A percentile compares a stretch with the other conserved stretches of the same genome.
Evolutionary conservation across 2,329 filamentous ascomycete species (phyloP).

Genomic region (Colletotrichum spinosum): DNA sequence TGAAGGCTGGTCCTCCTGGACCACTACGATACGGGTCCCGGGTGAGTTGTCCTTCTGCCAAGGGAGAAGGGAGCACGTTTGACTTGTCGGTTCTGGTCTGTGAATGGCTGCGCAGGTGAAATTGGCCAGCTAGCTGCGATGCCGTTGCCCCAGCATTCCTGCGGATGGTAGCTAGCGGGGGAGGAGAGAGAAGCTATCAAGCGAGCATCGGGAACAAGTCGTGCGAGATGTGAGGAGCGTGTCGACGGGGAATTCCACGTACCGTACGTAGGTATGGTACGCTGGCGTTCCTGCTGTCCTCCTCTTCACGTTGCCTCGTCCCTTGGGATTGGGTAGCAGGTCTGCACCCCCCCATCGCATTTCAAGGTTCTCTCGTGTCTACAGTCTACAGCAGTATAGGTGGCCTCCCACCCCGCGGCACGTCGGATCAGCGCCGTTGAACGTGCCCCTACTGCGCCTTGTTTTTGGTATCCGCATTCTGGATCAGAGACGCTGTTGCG

Average conservation of each 20-base stretch:
- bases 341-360: slow-evolving; percentile 5
- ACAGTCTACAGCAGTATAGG: neutral
- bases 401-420: slow-evolving; percentile 12
- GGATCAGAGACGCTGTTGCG: slow-evolving; percentile 10
- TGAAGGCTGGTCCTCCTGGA: neutral
- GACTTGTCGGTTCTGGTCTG: neutral
- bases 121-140: slow-evolving; percentile 1
- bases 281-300: too few relatives aligned
- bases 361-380: slow-evolving; percentile 10
- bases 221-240: too few relatives aligned
- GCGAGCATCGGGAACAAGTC: too few relatives aligned
- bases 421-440: slow-evolving; percentile 28
- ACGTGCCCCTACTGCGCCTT: slow-evolving; percentile 10
- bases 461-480: slow-evolving; percentile 14
- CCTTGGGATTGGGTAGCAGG: too few relatives aligned
- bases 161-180: neutral
- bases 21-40: slow-evolving; percentile 1
- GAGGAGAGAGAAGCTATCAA: neutral
- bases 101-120: slow-evolving; percentile 17
- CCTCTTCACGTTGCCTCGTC: too few relatives aligned
- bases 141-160: slow-evolving; percentile 26
- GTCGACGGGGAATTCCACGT: too few relatives aligned
- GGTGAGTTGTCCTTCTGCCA: slow-evolving; percentile 7
- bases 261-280: too few relatives aligned
- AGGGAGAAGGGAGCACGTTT: slow-evolving; percentile 17